Evolutionary conservation across 1,139 yeast species (phyloP).

Genomic region (Arxiozyma slooffiae): DNA sequence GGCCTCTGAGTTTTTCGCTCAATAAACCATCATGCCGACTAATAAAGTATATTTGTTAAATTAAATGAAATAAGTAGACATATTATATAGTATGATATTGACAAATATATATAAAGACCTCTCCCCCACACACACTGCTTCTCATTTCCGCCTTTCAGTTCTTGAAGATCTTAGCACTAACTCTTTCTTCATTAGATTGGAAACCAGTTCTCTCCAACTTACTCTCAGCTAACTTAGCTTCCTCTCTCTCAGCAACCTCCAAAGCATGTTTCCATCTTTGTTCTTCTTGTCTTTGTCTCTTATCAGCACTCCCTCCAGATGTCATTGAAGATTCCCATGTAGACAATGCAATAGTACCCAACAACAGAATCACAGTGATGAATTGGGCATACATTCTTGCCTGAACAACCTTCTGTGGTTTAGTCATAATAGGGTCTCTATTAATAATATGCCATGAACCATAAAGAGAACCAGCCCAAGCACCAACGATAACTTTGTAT

Average conservation of each 20-base stretch:
- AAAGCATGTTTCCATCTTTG: conserved; percentile 38
- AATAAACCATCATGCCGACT: no score
- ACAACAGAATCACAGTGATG: conserved; percentile 52
- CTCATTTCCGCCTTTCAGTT: background rate
- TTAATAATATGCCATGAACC: conserved; percentile 76
- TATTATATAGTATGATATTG: no score
- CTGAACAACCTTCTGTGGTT: conserved; percentile 78
- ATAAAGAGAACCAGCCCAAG: conserved; percentile 82
- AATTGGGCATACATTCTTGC: conserved; percentile 95
- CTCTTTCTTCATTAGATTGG: conserved; percentile 26
- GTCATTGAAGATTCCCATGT: conserved; percentile 44
- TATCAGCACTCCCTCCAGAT: conserved; percentile 25
- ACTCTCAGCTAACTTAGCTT: conserved; percentile 15
- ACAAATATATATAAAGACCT: no score
- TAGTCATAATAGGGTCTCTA: conserved; percentile 66
- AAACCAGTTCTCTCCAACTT: conserved; percentile 10
- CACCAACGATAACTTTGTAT: conserved; percentile 63
- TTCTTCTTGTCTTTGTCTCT: conserved; percentile 36
- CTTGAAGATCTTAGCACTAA: conserved; percentile 28
- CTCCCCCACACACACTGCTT: background rate
- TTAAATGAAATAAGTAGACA: no score
- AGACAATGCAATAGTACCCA: conserved; percentile 55
- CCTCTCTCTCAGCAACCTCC: conserved; percentile 33
- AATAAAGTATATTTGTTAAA: no score
- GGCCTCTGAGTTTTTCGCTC: no score